These are phyloP conservation scores for Didymella lethalis DNA, from an alignment of 2,329 filamentous ascomycete species.

Conservation along the genomic window DNA sequence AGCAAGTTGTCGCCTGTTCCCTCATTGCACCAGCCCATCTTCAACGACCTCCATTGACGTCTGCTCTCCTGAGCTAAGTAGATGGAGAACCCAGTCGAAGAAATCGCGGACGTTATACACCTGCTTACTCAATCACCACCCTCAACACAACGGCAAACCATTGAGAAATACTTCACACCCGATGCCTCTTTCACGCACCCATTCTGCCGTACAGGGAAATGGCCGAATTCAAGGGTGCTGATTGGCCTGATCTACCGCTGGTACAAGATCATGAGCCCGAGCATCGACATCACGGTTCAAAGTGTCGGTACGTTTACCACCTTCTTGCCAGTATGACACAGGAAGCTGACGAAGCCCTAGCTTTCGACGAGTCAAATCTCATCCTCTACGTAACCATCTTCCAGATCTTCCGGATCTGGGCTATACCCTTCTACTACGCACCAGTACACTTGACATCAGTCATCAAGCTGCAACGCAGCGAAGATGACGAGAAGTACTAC, in stretches of 20 bases:
- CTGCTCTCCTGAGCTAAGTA: neutral
- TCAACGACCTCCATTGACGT: neutral
- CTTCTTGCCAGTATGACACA: neutral
- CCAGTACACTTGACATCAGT: slow-evolving; percentile 73
- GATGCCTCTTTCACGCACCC: slow-evolving; percentile 80
- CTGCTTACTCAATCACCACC: slow-evolving; percentile 73
- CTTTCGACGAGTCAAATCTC: slow-evolving; percentile 70
- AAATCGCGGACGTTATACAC: slow-evolving; percentile 73
- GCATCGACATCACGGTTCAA: slow-evolving; percentile 72
- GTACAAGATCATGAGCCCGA: slow-evolving; percentile 84
- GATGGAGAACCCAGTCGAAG: slow-evolving; percentile 52
- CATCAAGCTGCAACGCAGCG: slow-evolving; percentile 64
- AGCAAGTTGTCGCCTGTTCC: neutral
- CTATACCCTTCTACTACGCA: slow-evolving; percentile 76
- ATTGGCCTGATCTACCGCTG: slow-evolving; percentile 71
- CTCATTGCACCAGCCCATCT: neutral
- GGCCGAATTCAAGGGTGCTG: slow-evolving; percentile 69
- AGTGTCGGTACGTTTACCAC: slow-evolving; percentile 57
- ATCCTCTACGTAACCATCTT: slow-evolving; percentile 77
- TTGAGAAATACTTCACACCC: slow-evolving; percentile 76
- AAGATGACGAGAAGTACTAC: slow-evolving; percentile 65
- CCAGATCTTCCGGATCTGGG: slow-evolving; percentile 80
- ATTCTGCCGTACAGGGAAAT: slow-evolving; percentile 72
- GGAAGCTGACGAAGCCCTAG: slow-evolving; percentile 51
- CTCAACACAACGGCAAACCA: slow-evolving; percentile 67